Evolutionary conservation across 106 monocot species (phyloP).

Genomic region (Platanthera guangdongensis): DNA sequence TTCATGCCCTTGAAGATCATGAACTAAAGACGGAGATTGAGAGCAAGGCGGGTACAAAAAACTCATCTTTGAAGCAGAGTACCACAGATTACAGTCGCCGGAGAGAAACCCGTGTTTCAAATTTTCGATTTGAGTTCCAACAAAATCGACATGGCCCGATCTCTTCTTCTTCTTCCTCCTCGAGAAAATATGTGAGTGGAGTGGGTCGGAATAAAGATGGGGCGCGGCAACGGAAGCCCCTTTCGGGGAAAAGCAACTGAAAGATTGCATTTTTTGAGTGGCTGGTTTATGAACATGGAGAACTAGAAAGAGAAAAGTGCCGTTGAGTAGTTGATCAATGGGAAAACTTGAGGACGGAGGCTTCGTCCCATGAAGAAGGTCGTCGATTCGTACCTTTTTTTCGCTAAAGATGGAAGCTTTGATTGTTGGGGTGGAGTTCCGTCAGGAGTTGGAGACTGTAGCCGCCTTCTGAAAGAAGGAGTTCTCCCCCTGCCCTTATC

Average conservation of each 20-base stretch:
- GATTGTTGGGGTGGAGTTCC: background rate
- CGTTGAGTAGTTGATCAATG: background rate
- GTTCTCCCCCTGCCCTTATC: background rate
- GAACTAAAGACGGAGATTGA: constrained; percentile 27
- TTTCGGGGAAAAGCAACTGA: constrained; percentile 30
- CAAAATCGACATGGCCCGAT: background rate
- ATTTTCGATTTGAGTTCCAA: background rate
- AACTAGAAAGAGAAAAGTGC: background rate
- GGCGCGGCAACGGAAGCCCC: constrained; percentile 13
- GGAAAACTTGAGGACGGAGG: background rate
- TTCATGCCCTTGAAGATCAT: constrained; percentile 15
- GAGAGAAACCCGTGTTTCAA: constrained; percentile 16
- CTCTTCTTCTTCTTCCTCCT: constrained; percentile 21
- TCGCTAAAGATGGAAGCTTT: background rate
- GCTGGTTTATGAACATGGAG: constrained; percentile 10
- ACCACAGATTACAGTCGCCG: constrained; percentile 3
- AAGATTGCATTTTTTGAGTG: constrained; percentile 37
- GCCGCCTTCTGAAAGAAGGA: background rate
- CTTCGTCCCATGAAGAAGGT: background rate
- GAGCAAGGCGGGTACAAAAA: constrained; percentile 24
- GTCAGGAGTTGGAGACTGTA: background rate
- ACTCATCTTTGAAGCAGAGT: constrained; percentile 18
- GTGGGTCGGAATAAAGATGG: constrained; percentile 24
- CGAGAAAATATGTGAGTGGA: constrained; percentile 8
- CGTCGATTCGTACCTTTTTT: background rate